Evolutionary conservation across 768 basidiomycete genomes (phyloP).

Genomic region (Lyophyllum decastes): DNA sequence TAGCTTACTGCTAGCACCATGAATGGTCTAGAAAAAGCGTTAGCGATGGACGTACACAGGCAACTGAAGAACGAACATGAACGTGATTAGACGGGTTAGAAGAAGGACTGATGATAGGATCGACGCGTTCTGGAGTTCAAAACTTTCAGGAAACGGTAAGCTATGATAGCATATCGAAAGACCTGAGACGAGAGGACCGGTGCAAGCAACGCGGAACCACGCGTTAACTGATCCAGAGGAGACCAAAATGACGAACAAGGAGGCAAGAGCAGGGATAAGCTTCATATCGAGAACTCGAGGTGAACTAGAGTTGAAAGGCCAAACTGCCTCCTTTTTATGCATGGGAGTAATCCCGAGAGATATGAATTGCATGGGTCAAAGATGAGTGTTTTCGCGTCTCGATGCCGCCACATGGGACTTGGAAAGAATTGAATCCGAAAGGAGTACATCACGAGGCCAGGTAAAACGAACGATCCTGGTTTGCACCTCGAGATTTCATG

Average conservation of each 20-base stretch:
- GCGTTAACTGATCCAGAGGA: slow-evolving; percentile 24
- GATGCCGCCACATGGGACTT: not conserved
- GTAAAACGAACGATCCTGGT: not conserved
- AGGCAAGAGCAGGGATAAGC: slow-evolving; percentile 8
- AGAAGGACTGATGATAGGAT: slow-evolving; percentile 38
- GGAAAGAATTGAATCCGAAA: not conserved
- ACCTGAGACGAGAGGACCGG: slow-evolving; percentile 41
- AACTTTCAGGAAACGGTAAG: not conserved
- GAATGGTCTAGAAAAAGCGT: slow-evolving; percentile 31
- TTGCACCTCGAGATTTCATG: not conserved
- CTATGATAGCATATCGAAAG: not conserved
- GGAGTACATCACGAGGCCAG: not conserved
- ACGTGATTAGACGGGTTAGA: slow-evolving; percentile 38
- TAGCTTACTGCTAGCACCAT: slow-evolving; percentile 36
- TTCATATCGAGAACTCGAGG: slow-evolving; percentile 9
- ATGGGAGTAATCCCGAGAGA: not conserved
- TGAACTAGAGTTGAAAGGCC: not conserved
- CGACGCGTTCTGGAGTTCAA: slow-evolving; percentile 31
- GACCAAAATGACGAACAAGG: slow-evolving; percentile 15
- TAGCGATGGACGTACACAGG: not conserved
- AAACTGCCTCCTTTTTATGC: slow-evolving; percentile 6
- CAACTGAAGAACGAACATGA: slow-evolving; percentile 31
- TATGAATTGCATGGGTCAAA: not conserved
- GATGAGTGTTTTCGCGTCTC: not conserved
- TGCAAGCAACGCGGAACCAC: slow-evolving; percentile 45